Evolutionary conservation across 257 asterid genomes (phyloP).

Genomic region (Solanum sejunctum): DNA sequence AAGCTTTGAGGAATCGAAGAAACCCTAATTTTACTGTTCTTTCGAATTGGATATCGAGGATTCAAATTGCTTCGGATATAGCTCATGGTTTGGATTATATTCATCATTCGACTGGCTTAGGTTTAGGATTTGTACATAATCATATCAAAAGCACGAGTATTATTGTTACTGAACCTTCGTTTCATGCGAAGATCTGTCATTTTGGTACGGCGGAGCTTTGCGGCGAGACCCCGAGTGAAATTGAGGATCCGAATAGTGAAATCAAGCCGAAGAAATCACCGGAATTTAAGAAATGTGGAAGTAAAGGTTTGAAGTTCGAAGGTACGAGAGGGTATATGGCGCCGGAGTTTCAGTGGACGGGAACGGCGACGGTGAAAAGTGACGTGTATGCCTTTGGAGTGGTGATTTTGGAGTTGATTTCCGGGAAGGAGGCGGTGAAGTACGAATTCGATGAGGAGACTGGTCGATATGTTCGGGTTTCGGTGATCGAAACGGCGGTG

Average conservation of each 20-base stretch:
- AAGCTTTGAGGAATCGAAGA: slow-evolving; percentile 46
- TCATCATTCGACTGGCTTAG: slow-evolving; percentile 78
- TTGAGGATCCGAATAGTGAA: neutral
- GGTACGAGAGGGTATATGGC: slow-evolving; percentile 95
- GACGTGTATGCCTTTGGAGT: slow-evolving; percentile 92
- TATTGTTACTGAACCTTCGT: slow-evolving; percentile 30
- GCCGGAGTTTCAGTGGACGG: slow-evolving; percentile 66
- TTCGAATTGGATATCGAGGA: slow-evolving; percentile 57
- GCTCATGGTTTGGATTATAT: slow-evolving; percentile 85
- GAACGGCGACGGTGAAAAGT: slow-evolving; percentile 47
- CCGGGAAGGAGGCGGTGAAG: slow-evolving; percentile 74
- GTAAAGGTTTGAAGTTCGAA: slow-evolving; percentile 46
- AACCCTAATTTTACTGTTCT: slow-evolving; percentile 66
- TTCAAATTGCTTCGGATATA: slow-evolving; percentile 55
- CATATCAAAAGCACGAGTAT: slow-evolving; percentile 67
- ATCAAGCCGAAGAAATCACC: neutral
- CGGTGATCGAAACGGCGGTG: slow-evolving; percentile 56
- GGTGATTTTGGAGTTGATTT: slow-evolving; percentile 62
- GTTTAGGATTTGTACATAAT: slow-evolving; percentile 66
- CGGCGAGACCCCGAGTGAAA: slow-evolving; percentile 44
- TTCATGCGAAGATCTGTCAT: slow-evolving; percentile 68
- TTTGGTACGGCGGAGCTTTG: slow-evolving; percentile 95
- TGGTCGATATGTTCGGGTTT: slow-evolving; percentile 48
- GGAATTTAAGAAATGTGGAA: slow-evolving; percentile 19
- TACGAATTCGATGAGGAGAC: slow-evolving; percentile 49